Base-by-base conservation (phyloP, 2,329 filamentous ascomycete genomes). In the Pleoardoris graminearum region DNA sequence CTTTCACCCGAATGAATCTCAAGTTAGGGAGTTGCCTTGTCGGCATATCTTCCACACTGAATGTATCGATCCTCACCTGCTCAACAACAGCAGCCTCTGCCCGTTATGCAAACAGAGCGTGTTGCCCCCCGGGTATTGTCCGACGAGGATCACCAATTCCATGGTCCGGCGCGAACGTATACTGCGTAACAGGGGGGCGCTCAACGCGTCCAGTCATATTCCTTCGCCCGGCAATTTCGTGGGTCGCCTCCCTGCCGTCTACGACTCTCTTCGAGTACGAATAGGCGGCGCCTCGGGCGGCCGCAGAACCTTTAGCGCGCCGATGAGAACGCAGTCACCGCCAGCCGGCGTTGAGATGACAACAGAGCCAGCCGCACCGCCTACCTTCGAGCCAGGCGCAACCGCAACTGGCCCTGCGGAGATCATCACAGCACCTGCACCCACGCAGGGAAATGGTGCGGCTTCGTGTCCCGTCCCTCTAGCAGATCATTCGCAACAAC, bases 21-120 rank as follows among this genome's bases (percentile, higher is more conserved):
- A 85, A 17, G 91, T 97, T 50, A 88, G 91, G 50, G 89, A 97
- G 73, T 79, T 97, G 2, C 85, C 90, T 0, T 99, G 94, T 63
- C 86, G 88, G 0, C 94, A 99, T 70, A 93, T 97, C 51, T 99
- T 92, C 73, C 93, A 99, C 61, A 88, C 90, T 0, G 87, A 89
- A 59, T 99, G 94, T 67, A 92, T 97, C 58, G 92, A 97, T 67
- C 83, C 86, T 19, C 96, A 94, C 64, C 79, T 97, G 11, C 80
- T 82, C 37, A 81, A 85, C 49, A 87, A 88, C 67, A 95, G 89
- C 68, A 95, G 90, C 16, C 80, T 97, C 1, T 99, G 94, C 66
- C 93, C 94, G 0, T 79, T 96, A 62, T 99, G 94, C 79, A 97
- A 96, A 71, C 46, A 87, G 55, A 89, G 84, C 44, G 90, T 92